Percentiles rank a stretch among this genome's conserved stretches.
Evolutionary conservation across 495 filamentous ascomycete genomes (phyloP).

Genomic region (Antarctomyces pellizariae): DNA sequence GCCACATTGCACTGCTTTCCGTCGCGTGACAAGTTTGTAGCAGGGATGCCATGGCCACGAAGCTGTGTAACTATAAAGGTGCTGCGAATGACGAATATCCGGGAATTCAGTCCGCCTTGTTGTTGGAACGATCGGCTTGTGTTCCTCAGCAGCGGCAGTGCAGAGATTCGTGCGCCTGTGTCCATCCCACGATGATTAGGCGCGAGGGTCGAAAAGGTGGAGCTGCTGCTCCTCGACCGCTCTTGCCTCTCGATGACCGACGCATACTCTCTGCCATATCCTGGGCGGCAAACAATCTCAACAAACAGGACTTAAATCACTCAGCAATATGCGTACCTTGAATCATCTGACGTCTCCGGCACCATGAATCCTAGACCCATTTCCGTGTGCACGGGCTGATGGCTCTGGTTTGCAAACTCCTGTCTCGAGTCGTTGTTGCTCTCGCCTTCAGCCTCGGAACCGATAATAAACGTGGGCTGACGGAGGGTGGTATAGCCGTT

Average conservation of each 20-base stretch:
- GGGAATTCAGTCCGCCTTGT: no score
- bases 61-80: no score
- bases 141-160: no score
- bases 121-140: no score
- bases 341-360: slow-evolving; percentile 10
- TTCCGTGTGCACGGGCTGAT: slow-evolving; percentile 9
- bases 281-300: slow-evolving; percentile 5
- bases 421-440: slow-evolving; percentile 10
- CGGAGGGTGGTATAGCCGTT: slow-evolving; percentile 8
- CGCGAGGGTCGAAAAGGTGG: slow-evolving; percentile 3
- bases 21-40: no score
- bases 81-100: no score
- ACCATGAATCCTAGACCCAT: slow-evolving; percentile 13
- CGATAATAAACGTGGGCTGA: slow-evolving; percentile 10
- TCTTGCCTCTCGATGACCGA: slow-evolving; percentile 1
- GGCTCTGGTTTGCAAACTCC: slow-evolving; percentile 6
- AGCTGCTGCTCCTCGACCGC: not conserved
- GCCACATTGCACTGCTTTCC: no score
- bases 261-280: slow-evolving; percentile 2
- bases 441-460: slow-evolving; percentile 9
- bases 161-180: no score
- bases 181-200: slow-evolving; percentile 4
- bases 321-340: slow-evolving; percentile 7
- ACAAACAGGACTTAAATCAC: slow-evolving; percentile 8
- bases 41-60: no score